Evolutionary conservation across 2,329 filamentous ascomycete genomes (phyloP).

Genomic region (Diaporthe humulicola): DNA sequence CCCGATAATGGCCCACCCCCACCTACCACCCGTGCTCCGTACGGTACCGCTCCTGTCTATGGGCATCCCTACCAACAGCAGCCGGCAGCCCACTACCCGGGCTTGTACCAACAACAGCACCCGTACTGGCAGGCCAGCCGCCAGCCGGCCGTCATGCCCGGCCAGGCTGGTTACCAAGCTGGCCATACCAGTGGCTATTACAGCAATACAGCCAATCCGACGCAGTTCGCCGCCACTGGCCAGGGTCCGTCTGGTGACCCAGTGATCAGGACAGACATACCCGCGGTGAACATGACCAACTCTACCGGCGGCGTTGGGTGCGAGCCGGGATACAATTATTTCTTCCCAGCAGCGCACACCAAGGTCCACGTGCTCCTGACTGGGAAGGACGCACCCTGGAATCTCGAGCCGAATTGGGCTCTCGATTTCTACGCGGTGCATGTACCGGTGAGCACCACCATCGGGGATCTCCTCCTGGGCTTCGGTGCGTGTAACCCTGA

Average conservation of each 20-base stretch:
- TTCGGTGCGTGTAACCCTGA: conserved; percentile 68
- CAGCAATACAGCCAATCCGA: conserved; percentile 29
- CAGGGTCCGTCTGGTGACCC: conserved; percentile 60
- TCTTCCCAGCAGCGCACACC: conserved; percentile 70
- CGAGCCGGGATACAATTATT: conserved; percentile 74
- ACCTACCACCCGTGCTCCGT: background rate
- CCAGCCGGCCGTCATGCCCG: background rate
- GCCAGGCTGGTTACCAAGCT: conserved; percentile 36
- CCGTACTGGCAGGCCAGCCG: background rate
- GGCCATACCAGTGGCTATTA: conserved; percentile 36
- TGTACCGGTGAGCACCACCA: conserved; percentile 65
- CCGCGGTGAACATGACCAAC: conserved; percentile 68
- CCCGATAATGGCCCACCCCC: conserved; percentile 24
- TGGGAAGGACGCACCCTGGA: conserved; percentile 64
- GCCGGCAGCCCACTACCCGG: background rate
- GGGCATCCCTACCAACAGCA: background rate
- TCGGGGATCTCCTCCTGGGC: conserved; percentile 69
- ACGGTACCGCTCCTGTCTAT: background rate
- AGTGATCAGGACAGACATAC: conserved; percentile 58
- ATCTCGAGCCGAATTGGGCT: conserved; percentile 55
- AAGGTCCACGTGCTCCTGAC: conserved; percentile 71
- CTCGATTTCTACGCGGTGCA: conserved; percentile 64
- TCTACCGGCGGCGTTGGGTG: conserved; percentile 69
- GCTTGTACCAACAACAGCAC: background rate
- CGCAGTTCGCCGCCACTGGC: conserved; percentile 42